Percentiles rank a stretch among this genome's conserved stretches.
These are phyloP conservation scores for Globisporangium recalcitrans DNA, from an alignment of 352 stramenopile genomes.

Conservation along the genomic window DNA sequence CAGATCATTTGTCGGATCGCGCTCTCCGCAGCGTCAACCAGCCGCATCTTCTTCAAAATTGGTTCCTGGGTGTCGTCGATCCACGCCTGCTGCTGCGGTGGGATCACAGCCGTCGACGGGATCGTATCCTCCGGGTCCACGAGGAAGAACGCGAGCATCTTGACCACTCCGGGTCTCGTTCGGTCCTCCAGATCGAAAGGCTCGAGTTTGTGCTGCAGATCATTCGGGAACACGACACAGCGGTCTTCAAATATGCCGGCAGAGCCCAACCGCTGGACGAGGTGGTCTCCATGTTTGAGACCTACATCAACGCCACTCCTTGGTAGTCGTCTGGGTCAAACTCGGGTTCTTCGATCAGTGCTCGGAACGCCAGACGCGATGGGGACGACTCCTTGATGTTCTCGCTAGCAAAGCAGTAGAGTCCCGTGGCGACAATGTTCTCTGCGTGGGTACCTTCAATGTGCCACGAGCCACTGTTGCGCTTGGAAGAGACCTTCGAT, in stretches of 20 bases:
- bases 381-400: conserved; percentile 28
- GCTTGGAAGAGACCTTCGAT: not conserved
- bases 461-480: conserved; percentile 32
- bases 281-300: conserved; percentile 15
- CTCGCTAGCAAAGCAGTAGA: conserved; percentile 44
- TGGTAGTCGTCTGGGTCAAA: conserved; percentile 26
- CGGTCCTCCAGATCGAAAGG: conserved; percentile 36
- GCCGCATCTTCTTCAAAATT: conserved; percentile 7
- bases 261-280: conserved; percentile 25
- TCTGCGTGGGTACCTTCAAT: conserved; percentile 39
- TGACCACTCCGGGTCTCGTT: conserved; percentile 25
- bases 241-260: conserved; percentile 19
- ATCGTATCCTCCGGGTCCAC: conserved; percentile 29
- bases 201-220: conserved; percentile 35
- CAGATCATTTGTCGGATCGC: conserved; percentile 19
- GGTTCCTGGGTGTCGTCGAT: conserved; percentile 9
- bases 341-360: conserved; percentile 20
- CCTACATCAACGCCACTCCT: conserved; percentile 26
- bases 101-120: conserved; percentile 30
- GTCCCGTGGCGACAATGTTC: conserved; percentile 35
- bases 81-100: conserved; percentile 38
- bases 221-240: conserved; percentile 39
- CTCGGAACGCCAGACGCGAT: conserved; percentile 32
- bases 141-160: conserved; percentile 48
- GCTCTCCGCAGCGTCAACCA: conserved; percentile 15